Percentiles rank a stretch among this genome's conserved stretches.
phyloP scores from a whole-genome alignment of 2,329 filamentous ascomycete genomes.

The Pseudogymnoascus sp. region DNA sequence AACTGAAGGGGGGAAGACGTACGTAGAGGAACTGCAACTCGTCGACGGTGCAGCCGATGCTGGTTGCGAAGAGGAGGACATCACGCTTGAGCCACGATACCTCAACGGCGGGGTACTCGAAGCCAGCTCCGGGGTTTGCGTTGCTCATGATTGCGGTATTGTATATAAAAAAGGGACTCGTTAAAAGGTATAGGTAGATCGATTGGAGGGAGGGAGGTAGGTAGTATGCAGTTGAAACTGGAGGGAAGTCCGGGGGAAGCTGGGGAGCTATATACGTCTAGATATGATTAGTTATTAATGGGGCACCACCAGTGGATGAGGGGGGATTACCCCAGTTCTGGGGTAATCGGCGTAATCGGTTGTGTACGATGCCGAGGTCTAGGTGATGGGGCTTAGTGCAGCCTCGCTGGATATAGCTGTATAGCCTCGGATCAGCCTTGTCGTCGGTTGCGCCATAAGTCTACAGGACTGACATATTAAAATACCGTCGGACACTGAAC shows the following conservation, averaged over 20 bases:
- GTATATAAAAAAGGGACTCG: background rate
- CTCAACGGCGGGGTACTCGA: slow-evolving; percentile 68
- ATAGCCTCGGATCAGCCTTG: background rate
- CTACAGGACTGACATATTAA: background rate
- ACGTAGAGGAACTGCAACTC: slow-evolving; percentile 93
- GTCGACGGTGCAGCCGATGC: slow-evolving; percentile 75
- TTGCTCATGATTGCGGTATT: slow-evolving; percentile 2
- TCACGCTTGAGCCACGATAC: slow-evolving; percentile 86
- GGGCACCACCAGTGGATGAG: background rate
- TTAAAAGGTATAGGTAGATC: background rate
- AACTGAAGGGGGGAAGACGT: slow-evolving; percentile 27
- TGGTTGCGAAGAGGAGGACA: slow-evolving; percentile 80
- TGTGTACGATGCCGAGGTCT: background rate
- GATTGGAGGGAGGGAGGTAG: background rate
- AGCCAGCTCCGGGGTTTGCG: slow-evolving; percentile 50
- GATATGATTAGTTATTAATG: background rate
- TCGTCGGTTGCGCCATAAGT: background rate
- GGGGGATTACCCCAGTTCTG: background rate
- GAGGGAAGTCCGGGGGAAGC: background rate
- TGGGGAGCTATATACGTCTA: background rate
- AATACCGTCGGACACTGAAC: no score
- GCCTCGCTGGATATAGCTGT: background rate
- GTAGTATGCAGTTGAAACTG: background rate
- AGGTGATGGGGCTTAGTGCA: background rate
- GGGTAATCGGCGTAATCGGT: background rate